phyloP scores from a whole-genome alignment of 202 grass and related monocot species.

The Digitaria exilis region DNA sequence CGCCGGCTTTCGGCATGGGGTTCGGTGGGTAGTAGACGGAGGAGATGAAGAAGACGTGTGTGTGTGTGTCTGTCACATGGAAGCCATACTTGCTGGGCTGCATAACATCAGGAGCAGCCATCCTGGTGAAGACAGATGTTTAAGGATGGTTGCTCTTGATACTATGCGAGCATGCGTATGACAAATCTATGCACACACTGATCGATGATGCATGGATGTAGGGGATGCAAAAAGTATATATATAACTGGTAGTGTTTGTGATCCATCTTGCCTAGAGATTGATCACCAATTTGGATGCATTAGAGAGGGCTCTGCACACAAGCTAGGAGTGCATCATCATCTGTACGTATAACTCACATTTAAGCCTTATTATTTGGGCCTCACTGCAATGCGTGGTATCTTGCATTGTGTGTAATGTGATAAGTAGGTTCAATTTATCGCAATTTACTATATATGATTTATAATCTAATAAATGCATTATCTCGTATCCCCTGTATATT shows the following conservation, averaged over 20 bases:
- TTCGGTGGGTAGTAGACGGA: slow-evolving; percentile 54
- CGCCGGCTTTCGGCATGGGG: slow-evolving; percentile 53
- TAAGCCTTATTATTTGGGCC: neutral
- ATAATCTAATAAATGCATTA: neutral
- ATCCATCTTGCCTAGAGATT: slow-evolving; percentile 30
- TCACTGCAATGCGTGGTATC: neutral
- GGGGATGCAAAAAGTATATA: slow-evolving; percentile 28
- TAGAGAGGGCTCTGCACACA: neutral
- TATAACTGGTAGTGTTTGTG: neutral
- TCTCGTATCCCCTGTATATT: neutral
- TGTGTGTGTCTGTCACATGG: neutral
- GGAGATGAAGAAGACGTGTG: neutral
- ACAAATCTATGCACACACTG: neutral
- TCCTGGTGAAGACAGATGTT: slow-evolving; percentile 44
- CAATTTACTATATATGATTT: neutral
- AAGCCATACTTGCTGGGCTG: neutral
- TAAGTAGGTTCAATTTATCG: neutral
- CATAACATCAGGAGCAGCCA: slow-evolving; percentile 79
- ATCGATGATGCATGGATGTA: neutral
- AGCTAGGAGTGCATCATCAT: neutral
- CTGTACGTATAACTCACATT: neutral
- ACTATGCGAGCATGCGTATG: slow-evolving; percentile 44
- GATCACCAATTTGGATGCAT: slow-evolving; percentile 4
- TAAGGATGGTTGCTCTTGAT: slow-evolving; percentile 90
- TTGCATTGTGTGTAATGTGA: slow-evolving; percentile 12